These are phyloP conservation scores for Backusella parvicylindrica DNA, from an alignment of 192 early-diverging fungal genomes.

Conservation along the genomic window DNA sequence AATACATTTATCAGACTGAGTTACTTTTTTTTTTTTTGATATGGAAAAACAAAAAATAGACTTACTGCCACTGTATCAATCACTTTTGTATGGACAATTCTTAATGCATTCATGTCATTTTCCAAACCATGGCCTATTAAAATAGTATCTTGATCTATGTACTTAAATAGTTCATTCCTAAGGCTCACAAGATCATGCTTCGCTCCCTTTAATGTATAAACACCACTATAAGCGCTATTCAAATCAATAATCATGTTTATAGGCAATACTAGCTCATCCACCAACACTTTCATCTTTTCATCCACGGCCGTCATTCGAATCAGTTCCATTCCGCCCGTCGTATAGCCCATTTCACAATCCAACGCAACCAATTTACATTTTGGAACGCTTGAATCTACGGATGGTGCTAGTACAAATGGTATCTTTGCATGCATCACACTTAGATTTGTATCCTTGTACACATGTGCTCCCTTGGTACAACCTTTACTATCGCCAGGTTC, in stretches of 20 bases:
- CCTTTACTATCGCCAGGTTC: conserved; percentile 36
- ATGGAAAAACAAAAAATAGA: too few relatives aligned
- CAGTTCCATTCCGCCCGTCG: conserved; percentile 63
- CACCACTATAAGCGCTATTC: conserved; percentile 58
- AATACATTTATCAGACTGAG: too few relatives aligned
- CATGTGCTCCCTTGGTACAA: conserved; percentile 60
- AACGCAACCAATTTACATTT: conserved; percentile 45
- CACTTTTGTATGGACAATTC: conserved; percentile 34
- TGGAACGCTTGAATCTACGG: neutral
- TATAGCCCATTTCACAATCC: conserved; percentile 80
- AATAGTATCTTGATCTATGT: conserved; percentile 50
- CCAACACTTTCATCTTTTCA: conserved; percentile 37
- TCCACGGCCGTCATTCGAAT: conserved; percentile 58
- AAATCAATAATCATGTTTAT: conserved; percentile 54
- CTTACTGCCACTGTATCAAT: conserved; percentile 44
- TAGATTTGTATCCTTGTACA: conserved; percentile 56
- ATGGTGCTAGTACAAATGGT: conserved; percentile 38
- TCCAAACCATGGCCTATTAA: conserved; percentile 59
- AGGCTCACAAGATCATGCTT: conserved; percentile 47
- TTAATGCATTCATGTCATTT: conserved; percentile 33
- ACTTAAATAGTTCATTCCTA: conserved; percentile 31
- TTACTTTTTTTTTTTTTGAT: too few relatives aligned
- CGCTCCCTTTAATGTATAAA: conserved; percentile 43
- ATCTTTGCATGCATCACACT: conserved; percentile 40
- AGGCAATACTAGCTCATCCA: conserved; percentile 62